These are phyloP conservation scores for Salix udensis DNA, from an alignment of 345 rosid species.

Conservation along the genomic window DNA sequence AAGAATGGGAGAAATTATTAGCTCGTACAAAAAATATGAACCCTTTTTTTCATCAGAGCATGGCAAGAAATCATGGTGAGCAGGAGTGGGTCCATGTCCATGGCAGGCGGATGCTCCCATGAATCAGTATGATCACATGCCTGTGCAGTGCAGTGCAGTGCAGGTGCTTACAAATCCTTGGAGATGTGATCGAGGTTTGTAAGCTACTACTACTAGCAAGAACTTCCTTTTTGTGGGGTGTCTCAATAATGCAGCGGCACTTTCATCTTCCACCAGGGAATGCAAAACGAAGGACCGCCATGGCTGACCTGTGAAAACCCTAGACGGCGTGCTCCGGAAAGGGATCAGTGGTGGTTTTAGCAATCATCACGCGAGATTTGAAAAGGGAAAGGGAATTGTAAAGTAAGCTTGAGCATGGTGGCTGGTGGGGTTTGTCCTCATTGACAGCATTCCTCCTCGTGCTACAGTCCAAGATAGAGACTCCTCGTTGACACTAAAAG, in stretches of 20 bases:
- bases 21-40: too few relatives aligned
- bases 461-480: background rate
- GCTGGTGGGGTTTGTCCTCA: constrained; percentile 14
- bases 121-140: constrained; percentile 3
- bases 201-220: background rate
- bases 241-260: background rate
- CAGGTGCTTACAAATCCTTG: background rate
- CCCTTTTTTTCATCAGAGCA: background rate
- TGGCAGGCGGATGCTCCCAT: background rate
- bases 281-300: background rate
- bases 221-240: background rate
- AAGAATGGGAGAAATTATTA: too few relatives aligned
- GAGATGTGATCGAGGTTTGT: background rate
- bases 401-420: background rate
- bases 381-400: background rate
- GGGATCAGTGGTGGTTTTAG: too few relatives aligned
- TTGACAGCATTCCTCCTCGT: background rate
- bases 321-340: background rate
- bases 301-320: too few relatives aligned
- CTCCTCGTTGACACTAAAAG: background rate
- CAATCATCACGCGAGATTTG: background rate
- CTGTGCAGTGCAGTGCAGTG: background rate
- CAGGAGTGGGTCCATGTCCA: constrained; percentile 3
- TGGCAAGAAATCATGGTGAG: background rate
- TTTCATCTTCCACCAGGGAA: background rate